phyloP scores from a whole-genome alignment of 495 filamentous ascomycete genomes.

The Aspergillus leporis region DNA sequence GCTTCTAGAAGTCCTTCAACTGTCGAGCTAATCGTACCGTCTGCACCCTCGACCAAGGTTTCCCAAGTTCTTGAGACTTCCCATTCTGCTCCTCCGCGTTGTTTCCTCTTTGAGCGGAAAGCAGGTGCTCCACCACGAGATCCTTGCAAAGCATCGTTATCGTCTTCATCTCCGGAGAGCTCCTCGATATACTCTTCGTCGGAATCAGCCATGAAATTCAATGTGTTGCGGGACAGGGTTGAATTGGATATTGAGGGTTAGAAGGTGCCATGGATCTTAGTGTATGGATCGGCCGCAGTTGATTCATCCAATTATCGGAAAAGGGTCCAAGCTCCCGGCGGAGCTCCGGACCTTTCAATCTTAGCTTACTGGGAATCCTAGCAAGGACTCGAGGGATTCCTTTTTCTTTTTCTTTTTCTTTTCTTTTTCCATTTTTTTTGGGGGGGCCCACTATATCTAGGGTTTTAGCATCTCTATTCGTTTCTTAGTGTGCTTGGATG shows the following conservation, averaged over 20 bases:
- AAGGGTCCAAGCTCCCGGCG: constrained; percentile 64
- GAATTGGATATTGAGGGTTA: constrained; percentile 3
- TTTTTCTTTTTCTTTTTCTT: constrained; percentile 5
- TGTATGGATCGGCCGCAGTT: constrained; percentile 17
- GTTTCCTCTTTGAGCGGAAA: constrained; percentile 46
- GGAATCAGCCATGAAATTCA: constrained; percentile 51
- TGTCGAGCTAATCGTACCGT: constrained; percentile 70
- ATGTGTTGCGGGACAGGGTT: not conserved
- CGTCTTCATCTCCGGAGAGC: constrained; percentile 82
- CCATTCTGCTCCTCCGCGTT: constrained; percentile 59
- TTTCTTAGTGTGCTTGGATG: not conserved
- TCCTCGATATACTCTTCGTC: constrained; percentile 83
- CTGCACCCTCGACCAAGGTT: constrained; percentile 67
- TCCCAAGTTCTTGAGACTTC: constrained; percentile 63
- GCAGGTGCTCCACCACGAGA: constrained; percentile 33
- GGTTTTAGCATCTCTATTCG: not conserved
- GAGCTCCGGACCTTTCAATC: constrained; percentile 23
- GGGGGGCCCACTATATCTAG: not conserved
- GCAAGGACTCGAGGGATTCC: constrained; percentile 12
- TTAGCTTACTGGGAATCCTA: constrained; percentile 2
- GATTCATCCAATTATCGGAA: constrained; percentile 53
- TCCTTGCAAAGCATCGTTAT: constrained; percentile 55
- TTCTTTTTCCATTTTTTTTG: constrained; percentile 8
- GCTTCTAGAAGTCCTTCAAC: constrained; percentile 70
- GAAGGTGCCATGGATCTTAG: constrained; percentile 6